Evolutionary conservation across 192 early-diverging fungal genomes (phyloP), one percentile per base, ranked within the genome.

Genomic region (Rhizoclosmatium globosum): DNA sequence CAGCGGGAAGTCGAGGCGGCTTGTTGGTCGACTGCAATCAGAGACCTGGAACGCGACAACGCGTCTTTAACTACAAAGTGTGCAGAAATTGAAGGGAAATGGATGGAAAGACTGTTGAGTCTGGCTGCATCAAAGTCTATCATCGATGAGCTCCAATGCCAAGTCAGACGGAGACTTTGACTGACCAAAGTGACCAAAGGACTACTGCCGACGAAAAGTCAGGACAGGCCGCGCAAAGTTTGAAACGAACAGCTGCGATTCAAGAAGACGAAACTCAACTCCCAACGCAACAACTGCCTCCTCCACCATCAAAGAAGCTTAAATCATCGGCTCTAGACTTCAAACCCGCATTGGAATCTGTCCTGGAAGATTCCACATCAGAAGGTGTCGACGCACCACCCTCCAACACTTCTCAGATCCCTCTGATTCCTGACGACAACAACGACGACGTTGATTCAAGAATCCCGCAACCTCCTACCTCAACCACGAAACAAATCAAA

Each of bases 1-100:
- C 23, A 57, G 38, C 70, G 70, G 4, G 44, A n/a, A 23, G 47
- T 72, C 2, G 70, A 72, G 56, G 15, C 19, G 7, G 53, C 48
- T 21, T 19, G 38, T 13, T 72, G 13, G 21, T 39, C 21, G 38
- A 9, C 47, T 2, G 41, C 50, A 11, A 19, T 72, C 11, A 17
- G 50, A 19, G 48, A 59, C 23, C 23, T 72, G 17, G 48, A 72
- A 43, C 46, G 70, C 9, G 70, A 72, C 21, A 72, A 72, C 53
- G 50, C 19, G 47, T 21, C 19, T 21, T n/a, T 72, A 1, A 9
- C 11, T 15, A 21, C 19, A 2, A 53, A 42, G 50, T 11, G 21
- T 21, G 31, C 50, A 1, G 31, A 57, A n/a, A 41, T 43, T 21
- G 70, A 72, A 50, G 42, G 17, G 7, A 19, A 38, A 72, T 72